Conservation (phyloP, 179 eudicot genomes). For the Carnegiea gigantea region DNA sequence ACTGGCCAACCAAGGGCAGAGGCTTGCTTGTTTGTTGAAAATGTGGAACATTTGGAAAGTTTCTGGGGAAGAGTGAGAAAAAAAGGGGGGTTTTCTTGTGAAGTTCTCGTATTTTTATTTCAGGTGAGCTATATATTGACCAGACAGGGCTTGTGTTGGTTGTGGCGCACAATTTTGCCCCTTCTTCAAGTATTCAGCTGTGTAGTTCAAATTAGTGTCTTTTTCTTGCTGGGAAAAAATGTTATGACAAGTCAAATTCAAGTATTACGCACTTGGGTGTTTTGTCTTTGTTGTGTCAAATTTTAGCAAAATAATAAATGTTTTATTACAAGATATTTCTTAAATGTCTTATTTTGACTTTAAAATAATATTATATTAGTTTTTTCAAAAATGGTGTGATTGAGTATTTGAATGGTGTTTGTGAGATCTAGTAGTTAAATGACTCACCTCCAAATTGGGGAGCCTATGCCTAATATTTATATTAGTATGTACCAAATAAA, state of each 20-base stretch:
- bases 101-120: conserved; percentile 8
- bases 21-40: conserved; percentile 23
- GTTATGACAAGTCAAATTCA: background rate
- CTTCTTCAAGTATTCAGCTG: conserved; percentile 23
- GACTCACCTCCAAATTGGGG: too few relatives aligned
- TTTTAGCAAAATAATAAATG: too few relatives aligned
- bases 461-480: too few relatives aligned
- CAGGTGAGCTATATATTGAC: conserved; percentile 67
- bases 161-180: conserved; percentile 20
- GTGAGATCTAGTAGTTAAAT: too few relatives aligned
- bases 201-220: conserved; percentile 10
- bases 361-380: too few relatives aligned
- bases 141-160: conserved; percentile 31
- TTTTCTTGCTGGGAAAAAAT: conserved; percentile 18
- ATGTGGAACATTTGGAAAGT: conserved; percentile 12
- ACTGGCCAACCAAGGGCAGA: background rate
- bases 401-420: too few relatives aligned
- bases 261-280: background rate
- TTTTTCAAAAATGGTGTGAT: too few relatives aligned
- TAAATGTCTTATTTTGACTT: too few relatives aligned
- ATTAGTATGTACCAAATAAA: too few relatives aligned
- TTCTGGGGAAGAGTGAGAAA: conserved; percentile 11
- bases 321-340: too few relatives aligned
- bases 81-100: conserved; percentile 25
- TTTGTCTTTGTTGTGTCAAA: background rate